Evolutionary conservation across 371 early-diverging fungal species (phyloP).

Genomic region (Zopfochytrium polystomum): DNA sequence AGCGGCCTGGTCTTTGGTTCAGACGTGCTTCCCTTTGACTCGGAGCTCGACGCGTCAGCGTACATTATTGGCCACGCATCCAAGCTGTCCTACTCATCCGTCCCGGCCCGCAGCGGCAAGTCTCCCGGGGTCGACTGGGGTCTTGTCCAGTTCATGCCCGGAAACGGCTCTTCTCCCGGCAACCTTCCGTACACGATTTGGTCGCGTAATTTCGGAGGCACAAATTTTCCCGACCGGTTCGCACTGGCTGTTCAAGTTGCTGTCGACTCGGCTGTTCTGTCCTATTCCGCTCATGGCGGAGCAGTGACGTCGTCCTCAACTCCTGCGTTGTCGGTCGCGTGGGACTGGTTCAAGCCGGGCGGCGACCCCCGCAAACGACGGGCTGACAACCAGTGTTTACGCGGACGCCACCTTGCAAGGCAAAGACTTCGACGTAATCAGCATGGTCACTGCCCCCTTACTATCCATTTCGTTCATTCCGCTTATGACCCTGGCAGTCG

Average conservation of each 20-base stretch:
- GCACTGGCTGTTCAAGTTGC: constrained; percentile 24
- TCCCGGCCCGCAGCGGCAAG: background rate
- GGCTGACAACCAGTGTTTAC: background rate
- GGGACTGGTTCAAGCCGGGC: constrained; percentile 15
- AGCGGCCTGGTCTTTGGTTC: constrained; percentile 14
- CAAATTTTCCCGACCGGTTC: background rate
- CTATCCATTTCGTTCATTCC: constrained; percentile 19
- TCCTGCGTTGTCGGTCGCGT: background rate
- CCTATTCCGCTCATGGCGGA: constrained; percentile 9
- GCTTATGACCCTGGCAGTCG: constrained; percentile 20
- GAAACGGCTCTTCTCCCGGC: background rate
- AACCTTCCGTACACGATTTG: background rate
- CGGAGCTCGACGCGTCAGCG: background rate
- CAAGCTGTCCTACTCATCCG: background rate
- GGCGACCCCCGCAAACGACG: background rate
- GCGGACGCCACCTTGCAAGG: background rate
- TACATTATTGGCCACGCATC: background rate
- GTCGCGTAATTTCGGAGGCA: background rate
- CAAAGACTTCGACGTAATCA: background rate
- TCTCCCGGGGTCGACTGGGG: background rate
- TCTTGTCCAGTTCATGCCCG: background rate
- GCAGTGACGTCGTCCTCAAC: background rate
- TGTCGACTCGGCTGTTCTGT: constrained; percentile 27
- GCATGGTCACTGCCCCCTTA: background rate
- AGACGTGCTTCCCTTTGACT: background rate